Evolutionary conservation across 2,329 filamentous ascomycete species (phyloP), one percentile per base, ranked within the genome.

Genomic region (Cladosporium sp.): DNA sequence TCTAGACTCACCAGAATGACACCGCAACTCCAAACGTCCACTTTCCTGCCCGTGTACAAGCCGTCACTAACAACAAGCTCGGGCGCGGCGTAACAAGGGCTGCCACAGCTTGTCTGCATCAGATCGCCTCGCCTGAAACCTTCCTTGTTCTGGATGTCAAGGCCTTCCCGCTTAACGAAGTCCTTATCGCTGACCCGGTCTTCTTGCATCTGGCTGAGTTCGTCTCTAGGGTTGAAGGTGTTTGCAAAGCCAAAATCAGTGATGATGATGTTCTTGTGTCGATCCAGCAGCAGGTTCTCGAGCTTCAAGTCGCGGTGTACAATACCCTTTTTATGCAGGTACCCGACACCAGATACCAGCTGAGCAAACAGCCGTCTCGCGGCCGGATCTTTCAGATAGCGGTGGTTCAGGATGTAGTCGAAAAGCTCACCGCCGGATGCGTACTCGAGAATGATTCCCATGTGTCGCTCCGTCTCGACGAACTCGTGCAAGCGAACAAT

Each of bases 241-340:
- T 98, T 98, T 61, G 93, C 93, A 68, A 98, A 98, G 14, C 93
- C 93, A 72, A 98, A 98, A 72, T 98, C 93, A 13, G 93, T 98
- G 67, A 98, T 98, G 73, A 98, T 98, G 66, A 98, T 97, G 75
- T 98, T 98, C 58, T 90, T 86, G 68, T 98, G 96, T 58, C 92
- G 86, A 72, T 98, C 93, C 48, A 98, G 79, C 35, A 98, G 79
- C 63, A 98, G 71, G 66, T 98, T 98, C 73, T 98, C 93, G 43
- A 98, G 78, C 73, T 98, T 98, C 60, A 98, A 74, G 73, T 98
- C 93, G 64, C 93, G 85, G 69, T 98, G 93, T 11, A 98, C 93
- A 61, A 98, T 98, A 56, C 93, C 93, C 74, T 95, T 97, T 72
- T 95, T 96, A 74, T 98, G 93, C 54, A 98, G 77, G 71, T 98